These are phyloP conservation scores for Diplotaxis tenuifolia DNA, from an alignment of 345 rosid species.

Conservation along the genomic window DNA sequence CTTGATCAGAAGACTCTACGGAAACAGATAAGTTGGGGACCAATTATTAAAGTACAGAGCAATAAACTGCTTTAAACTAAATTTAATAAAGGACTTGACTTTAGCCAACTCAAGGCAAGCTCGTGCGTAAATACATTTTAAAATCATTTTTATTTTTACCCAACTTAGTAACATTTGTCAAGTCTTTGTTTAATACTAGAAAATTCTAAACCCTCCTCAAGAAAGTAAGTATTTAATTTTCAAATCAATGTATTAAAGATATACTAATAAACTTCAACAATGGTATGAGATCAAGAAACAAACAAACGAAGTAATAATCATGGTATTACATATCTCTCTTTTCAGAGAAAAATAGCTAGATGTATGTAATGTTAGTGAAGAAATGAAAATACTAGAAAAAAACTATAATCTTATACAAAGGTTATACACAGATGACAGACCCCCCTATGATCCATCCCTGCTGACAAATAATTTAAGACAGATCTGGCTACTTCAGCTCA, in stretches of 20 bases:
- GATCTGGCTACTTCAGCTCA: neutral
- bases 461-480: constrained; percentile 26
- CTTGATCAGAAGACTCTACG: no score
- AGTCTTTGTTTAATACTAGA: no score
- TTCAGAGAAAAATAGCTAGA: neutral
- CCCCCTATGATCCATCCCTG: constrained; percentile 24
- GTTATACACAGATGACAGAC: constrained; percentile 32
- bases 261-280: neutral
- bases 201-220: neutral
- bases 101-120: no score
- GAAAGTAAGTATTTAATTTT: neutral
- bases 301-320: neutral
- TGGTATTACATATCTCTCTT: neutral
- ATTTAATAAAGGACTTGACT: no score
- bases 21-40: neutral
- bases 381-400: neutral
- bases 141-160: no score
- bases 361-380: neutral
- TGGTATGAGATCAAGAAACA: neutral
- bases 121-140: no score
- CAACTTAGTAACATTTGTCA: neutral
- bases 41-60: no score
- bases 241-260: neutral
- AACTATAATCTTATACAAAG: constrained; percentile 34
- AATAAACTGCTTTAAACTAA: no score